Base-by-base conservation (phyloP, 345 rosid species). In the Camelina laxa region DNA sequence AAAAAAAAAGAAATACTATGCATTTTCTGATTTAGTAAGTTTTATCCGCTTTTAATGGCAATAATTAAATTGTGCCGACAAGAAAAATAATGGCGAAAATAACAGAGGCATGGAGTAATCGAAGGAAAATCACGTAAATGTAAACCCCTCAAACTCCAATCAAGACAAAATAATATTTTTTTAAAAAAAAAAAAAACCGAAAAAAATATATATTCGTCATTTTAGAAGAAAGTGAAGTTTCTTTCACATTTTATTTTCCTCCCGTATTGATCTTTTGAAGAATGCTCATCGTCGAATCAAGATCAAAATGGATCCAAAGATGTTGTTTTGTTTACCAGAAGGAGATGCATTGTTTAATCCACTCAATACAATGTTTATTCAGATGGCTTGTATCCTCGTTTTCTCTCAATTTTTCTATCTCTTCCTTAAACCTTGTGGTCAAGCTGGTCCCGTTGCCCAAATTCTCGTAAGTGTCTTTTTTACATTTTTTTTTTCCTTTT, bases 391-490 rank as follows among this genome's bases (percentile, higher is more conserved):
- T 70, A 89, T 94, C 65, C 94, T 94, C 48, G 96, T 94, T 45
- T 76, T 88, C 76, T 89, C 98, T 71, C 97, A 94, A 9, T 73
- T 88, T 73, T 94, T 91, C 74, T 86, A 91, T 70, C 88, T 91
- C 39, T 59, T 86, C 64, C 79, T 94, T 80, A 91, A 91, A 73
- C 86, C 88, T 15, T 55, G 86, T 21, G 95, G 96, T 8, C 90
- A 88, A 73, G 85, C 96, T 5, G 97, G 96, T 30, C 97, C 97
- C 22, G 75, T 94, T n/a, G 93, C 97, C 1, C 96, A 91, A 55
- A 84, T 94, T 47, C 85, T 94, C 79, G 98, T 88, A 79, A 67
- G 75, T 58, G 12, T 42, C 0, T 16, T 21, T 2, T 9, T 3
- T 6, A 45, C 49, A 1, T 17, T 45, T 45, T 6, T 2, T 0